Evolutionary conservation across 2,329 filamentous ascomycete genomes (phyloP), one percentile per base, ranked within the genome.

Genomic region (Cadophora sp.): DNA sequence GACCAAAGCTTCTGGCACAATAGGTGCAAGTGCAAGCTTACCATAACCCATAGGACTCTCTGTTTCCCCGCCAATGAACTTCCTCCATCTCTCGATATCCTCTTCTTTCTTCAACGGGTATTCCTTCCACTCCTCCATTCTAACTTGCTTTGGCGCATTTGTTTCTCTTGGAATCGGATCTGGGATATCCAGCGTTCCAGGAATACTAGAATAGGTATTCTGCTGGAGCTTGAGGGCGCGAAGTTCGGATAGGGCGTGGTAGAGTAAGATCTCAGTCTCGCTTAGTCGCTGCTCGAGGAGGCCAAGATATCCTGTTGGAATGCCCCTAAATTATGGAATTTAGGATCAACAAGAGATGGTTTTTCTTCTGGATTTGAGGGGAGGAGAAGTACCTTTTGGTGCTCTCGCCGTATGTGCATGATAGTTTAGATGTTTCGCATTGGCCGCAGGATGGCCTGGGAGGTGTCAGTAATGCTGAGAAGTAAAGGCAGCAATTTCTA

Each of bases 281-380:
- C 69, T 69, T 6, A 82, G 76, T 0, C 81, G 77, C 2, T 77
- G 76, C 63, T 82, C 81, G 3, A 82, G 61, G 22, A 76, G 76
- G 3, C 76, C 80, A 5, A 82, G 77, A 51, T 81, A 82, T 0
- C 81, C 81, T 12, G 78, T 74, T 0, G 78, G 81, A 43, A 79
- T 77, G 34, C 76, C 79, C 60, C 79, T 80, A 6, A 12, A 6
- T 26, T 55, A 19, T 24, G 19, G n/a, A 22, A 22, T 22, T n/a
- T 4, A 6, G 6, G n/a, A 22, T 58, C 37, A 58, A n/a, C 14
- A n/a, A n/a, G 27, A 40, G 26, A 4, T 31, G 8, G 6, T n/a
- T 55, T 26, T 19, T 55, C 29, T 4, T 2, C 24, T 55, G n/a
- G 4, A 19, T 14, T 22, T 12, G 46, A 34, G 26, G 24, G 16